These are phyloP conservation scores for Aegilops speltoides DNA, from an alignment of 176 grass and related monocot genomes.

Conservation along the genomic window DNA sequence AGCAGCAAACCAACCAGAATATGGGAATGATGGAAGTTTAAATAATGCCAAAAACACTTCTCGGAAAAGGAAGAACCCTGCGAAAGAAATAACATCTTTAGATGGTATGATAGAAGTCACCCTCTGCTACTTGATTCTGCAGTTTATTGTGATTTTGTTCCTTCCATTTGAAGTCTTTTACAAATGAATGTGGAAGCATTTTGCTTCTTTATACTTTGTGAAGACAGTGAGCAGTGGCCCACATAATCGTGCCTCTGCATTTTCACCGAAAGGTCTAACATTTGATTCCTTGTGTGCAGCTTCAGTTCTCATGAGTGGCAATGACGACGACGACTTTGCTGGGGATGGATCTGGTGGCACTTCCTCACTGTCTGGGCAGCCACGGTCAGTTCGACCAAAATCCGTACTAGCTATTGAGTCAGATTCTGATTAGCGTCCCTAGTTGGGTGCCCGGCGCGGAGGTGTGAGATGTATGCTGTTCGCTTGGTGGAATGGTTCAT, in stretches of 20 bases:
- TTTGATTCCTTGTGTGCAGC: slow-evolving; percentile 38
- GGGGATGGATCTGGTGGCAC: slow-evolving; percentile 6
- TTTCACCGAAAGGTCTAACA: slow-evolving; percentile 3
- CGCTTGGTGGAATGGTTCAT: not conserved
- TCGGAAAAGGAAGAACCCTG: slow-evolving; percentile 34
- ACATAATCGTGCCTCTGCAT: not conserved
- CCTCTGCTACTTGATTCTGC: not conserved
- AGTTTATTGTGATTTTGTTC: slow-evolving; percentile 7
- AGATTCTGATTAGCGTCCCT: slow-evolving; percentile 54
- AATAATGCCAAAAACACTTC: not conserved
- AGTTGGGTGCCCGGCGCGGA: not conserved
- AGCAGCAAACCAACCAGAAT: slow-evolving; percentile 31
- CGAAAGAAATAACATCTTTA: slow-evolving; percentile 15
- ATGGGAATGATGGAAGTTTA: slow-evolving; percentile 40
- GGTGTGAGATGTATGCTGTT: not conserved
- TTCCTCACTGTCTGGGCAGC: slow-evolving; percentile 19
- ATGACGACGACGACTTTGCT: not conserved
- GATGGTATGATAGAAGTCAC: slow-evolving; percentile 11
- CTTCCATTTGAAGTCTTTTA: not conserved
- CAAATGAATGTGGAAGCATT: not conserved
- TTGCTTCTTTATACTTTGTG: slow-evolving; percentile 6
- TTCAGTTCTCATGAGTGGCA: slow-evolving; percentile 23
- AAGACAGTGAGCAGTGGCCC: not conserved
- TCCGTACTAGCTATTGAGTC: slow-evolving; percentile 38
- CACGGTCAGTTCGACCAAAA: slow-evolving; percentile 47